Conservation (phyloP, 768 basidiomycete species). For the Boletus reticulatus region DNA sequence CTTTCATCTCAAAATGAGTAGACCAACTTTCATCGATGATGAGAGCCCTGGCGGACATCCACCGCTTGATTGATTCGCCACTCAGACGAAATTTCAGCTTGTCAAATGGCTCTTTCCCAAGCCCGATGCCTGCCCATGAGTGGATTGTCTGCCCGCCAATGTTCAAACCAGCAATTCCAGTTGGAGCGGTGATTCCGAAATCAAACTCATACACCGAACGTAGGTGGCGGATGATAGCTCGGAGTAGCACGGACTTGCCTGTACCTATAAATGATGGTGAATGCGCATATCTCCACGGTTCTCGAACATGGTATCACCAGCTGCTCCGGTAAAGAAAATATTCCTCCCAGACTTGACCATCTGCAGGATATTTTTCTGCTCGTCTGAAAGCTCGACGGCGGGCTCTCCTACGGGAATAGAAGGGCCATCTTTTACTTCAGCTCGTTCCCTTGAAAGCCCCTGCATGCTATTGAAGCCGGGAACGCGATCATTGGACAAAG, state of each 20-base stretch:
- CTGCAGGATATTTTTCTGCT: conserved; percentile 42
- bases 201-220: conserved; percentile 26
- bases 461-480: not conserved
- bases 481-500: not conserved
- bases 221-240: conserved; percentile 52
- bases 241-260: conserved; percentile 68
- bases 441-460: not conserved
- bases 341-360: conserved; percentile 53
- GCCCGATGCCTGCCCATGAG: conserved; percentile 61
- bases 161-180: conserved; percentile 65
- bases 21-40: conserved; percentile 71
- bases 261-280: conserved; percentile 42
- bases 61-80: conserved; percentile 35
- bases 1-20: not conserved
- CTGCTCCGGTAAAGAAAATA: conserved; percentile 76
- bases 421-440: not conserved
- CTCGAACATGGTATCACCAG: conserved; percentile 41
- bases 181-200: conserved; percentile 65
- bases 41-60: conserved; percentile 51
- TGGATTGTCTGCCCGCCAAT: conserved; percentile 71
- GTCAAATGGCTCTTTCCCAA: conserved; percentile 50
- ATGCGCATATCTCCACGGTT: not conserved
- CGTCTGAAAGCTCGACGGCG: conserved; percentile 28
- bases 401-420: not conserved
- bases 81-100: conserved; percentile 39